Evolutionary conservation across 352 stramenopile species (phyloP).

Genomic region (Globisporangium abappressorium): DNA sequence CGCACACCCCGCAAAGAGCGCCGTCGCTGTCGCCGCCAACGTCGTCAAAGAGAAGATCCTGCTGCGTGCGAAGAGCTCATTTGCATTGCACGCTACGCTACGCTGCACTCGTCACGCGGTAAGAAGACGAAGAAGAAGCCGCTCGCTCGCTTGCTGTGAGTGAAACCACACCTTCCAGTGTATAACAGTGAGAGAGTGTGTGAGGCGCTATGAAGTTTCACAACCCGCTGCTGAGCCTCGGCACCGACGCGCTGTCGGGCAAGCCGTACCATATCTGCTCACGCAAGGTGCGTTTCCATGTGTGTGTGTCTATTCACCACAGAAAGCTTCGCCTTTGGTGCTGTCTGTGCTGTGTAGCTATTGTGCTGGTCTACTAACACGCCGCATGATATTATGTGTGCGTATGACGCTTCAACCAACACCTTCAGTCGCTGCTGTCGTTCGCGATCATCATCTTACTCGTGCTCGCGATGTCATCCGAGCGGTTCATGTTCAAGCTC

Average conservation of each 20-base stretch:
- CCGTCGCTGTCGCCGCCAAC: neutral
- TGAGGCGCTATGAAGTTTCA: slow-evolving; percentile 50
- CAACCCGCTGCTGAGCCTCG: slow-evolving; percentile 77
- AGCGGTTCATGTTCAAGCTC: slow-evolving; percentile 87
- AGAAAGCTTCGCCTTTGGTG: neutral
- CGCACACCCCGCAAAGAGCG: neutral
- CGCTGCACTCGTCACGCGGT: neutral
- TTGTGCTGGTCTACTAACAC: neutral
- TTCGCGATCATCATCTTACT: slow-evolving; percentile 72
- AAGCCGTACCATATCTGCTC: slow-evolving; percentile 87
- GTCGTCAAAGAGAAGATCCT: neutral
- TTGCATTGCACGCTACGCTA: neutral
- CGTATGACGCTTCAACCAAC: neutral
- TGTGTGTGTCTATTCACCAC: neutral
- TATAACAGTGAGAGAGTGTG: neutral
- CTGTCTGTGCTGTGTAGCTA: neutral
- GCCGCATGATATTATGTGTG: neutral
- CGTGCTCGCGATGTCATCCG: slow-evolving; percentile 72
- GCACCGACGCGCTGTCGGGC: slow-evolving; percentile 79
- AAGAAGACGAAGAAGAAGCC: neutral
- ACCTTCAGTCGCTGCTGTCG: slow-evolving; percentile 63
- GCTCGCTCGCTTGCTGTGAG: neutral
- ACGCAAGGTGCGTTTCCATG: slow-evolving; percentile 47
- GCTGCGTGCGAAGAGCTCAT: neutral
- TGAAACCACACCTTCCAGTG: neutral